Conservation (phyloP, 352 stramenopile species). For the Pythium rishiriense region DNA sequence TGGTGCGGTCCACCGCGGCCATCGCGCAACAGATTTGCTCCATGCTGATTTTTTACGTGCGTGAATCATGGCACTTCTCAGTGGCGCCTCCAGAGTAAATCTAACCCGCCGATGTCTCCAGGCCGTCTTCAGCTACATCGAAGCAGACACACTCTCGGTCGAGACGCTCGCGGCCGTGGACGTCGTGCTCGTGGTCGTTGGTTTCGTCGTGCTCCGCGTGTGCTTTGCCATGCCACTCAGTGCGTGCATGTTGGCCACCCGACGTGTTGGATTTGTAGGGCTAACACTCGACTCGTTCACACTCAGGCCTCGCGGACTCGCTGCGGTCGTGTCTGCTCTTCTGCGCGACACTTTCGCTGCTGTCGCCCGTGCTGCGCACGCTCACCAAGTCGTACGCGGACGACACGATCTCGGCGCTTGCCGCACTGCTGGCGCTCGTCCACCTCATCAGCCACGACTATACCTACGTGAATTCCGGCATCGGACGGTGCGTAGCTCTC, state of each 20-base stretch:
- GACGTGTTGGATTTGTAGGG: background rate
- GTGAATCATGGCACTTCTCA: too few relatives aligned
- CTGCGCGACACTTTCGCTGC: slow-evolving; percentile 78
- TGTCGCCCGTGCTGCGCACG: slow-evolving; percentile 89
- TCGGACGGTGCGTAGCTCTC: slow-evolving; percentile 43
- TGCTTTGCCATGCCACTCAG: slow-evolving; percentile 35
- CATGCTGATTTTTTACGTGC: slow-evolving; percentile 88
- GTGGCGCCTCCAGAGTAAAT: too few relatives aligned
- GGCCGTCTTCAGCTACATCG: slow-evolving; percentile 70
- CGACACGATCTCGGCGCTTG: slow-evolving; percentile 91
- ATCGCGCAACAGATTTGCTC: slow-evolving; percentile 90
- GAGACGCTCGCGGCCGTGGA: slow-evolving; percentile 58
- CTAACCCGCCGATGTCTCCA: background rate
- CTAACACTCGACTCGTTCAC: background rate
- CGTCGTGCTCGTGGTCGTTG: slow-evolving; percentile 48
- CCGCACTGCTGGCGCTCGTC: slow-evolving; percentile 69
- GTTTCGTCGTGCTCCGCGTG: slow-evolving; percentile 59
- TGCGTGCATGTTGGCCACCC: slow-evolving; percentile 1
- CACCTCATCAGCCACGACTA: slow-evolving; percentile 93
- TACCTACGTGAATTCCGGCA: slow-evolving; percentile 82
- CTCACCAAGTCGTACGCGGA: slow-evolving; percentile 90
- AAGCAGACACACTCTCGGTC: slow-evolving; percentile 53
- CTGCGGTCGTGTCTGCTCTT: slow-evolving; percentile 81
- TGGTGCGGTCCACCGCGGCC: slow-evolving; percentile 81
- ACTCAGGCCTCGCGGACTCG: slow-evolving; percentile 46